These are phyloP conservation scores for Priceomyces melissophilus DNA, from an alignment of 805 yeast species.

Conservation along the genomic window DNA sequence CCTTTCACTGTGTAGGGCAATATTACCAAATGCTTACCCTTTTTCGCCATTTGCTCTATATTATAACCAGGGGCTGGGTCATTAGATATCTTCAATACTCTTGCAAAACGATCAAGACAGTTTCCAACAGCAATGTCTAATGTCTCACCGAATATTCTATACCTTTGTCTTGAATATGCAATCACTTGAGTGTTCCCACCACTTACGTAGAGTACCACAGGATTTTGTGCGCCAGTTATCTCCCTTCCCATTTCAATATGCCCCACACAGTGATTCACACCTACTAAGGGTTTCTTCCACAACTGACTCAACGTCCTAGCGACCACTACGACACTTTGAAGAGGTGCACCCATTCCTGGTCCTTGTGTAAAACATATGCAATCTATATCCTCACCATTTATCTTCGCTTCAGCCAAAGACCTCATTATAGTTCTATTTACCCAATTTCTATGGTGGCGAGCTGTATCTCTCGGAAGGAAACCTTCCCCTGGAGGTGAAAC, in stretches of 20 bases:
- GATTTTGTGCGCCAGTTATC: slow-evolving; percentile 96
- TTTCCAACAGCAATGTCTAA: slow-evolving; percentile 97
- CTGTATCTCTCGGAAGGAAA: slow-evolving; percentile 92
- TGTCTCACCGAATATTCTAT: slow-evolving; percentile 99
- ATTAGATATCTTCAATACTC: slow-evolving; percentile 83
- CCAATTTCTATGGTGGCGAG: slow-evolving; percentile 95
- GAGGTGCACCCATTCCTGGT: slow-evolving; percentile 99
- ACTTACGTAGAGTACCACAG: slow-evolving; percentile 93
- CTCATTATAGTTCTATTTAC: slow-evolving; percentile 69
- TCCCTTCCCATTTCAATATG: slow-evolving; percentile 99
- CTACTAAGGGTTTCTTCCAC: slow-evolving; percentile 83
- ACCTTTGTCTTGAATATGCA: slow-evolving; percentile 90
- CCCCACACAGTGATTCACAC: slow-evolving; percentile 96
- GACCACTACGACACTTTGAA: slow-evolving; percentile 87
- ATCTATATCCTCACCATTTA: slow-evolving; percentile 54
- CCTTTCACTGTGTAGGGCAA: slow-evolving; percentile 97
- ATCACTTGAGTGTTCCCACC: slow-evolving; percentile 99
- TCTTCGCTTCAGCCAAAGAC: slow-evolving; percentile 61
- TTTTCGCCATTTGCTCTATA: slow-evolving; percentile 89
- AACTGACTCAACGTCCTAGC: slow-evolving; percentile 81
- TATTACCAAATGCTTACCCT: slow-evolving; percentile 59
- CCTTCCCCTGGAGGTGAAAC: slow-evolving; percentile 98
- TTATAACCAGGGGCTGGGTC: slow-evolving; percentile 97
- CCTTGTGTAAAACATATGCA: slow-evolving; percentile 95
- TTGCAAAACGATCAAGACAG: slow-evolving; percentile 92